Conservation (phyloP, 2,329 filamentous ascomycete genomes). For the Mycosphaerella arachidis region DNA sequence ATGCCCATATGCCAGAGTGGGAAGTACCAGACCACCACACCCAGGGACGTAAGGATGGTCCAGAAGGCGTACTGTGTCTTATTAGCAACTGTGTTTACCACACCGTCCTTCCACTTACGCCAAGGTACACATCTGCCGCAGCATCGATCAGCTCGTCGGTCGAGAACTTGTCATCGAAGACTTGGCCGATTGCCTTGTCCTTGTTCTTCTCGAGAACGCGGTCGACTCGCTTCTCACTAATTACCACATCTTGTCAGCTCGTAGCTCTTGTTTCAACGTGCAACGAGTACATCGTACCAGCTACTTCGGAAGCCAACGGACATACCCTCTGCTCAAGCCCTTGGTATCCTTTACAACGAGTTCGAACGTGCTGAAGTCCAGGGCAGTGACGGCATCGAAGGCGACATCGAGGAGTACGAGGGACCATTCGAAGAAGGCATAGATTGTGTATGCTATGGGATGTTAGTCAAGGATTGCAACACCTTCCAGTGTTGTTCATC, state of each 20-base stretch:
- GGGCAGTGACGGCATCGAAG: slow-evolving; percentile 89
- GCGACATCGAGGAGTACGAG: slow-evolving; percentile 91
- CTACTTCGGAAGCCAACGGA: slow-evolving; percentile 91
- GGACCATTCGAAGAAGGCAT: slow-evolving; percentile 97
- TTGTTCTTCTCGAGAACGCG: slow-evolving; percentile 48
- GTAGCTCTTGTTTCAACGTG: neutral
- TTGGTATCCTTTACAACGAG: slow-evolving; percentile 83
- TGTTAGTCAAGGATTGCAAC: no score
- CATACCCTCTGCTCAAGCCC: slow-evolving; percentile 95
- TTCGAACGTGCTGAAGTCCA: slow-evolving; percentile 88
- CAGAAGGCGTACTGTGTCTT: slow-evolving; percentile 77
- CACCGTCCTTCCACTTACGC: slow-evolving; percentile 54
- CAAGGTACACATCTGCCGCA: slow-evolving; percentile 83
- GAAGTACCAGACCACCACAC: slow-evolving; percentile 93
- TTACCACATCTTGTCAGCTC: slow-evolving; percentile 5
- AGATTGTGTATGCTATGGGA: slow-evolving; percentile 80
- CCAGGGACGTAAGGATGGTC: slow-evolving; percentile 87
- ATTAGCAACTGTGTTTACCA: slow-evolving; percentile 5
- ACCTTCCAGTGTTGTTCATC: no score
- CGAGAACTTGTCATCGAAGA: slow-evolving; percentile 68
- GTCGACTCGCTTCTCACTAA: slow-evolving; percentile 30
- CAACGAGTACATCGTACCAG: slow-evolving; percentile 47
- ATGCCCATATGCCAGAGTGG: slow-evolving; percentile 99
- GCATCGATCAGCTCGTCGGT: slow-evolving; percentile 74
- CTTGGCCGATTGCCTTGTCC: slow-evolving; percentile 64